Percentiles rank a stretch among this genome's conserved stretches.
Conservation (phyloP, 2,329 filamentous ascomycete species). For the Diaporthe sp. region DNA sequence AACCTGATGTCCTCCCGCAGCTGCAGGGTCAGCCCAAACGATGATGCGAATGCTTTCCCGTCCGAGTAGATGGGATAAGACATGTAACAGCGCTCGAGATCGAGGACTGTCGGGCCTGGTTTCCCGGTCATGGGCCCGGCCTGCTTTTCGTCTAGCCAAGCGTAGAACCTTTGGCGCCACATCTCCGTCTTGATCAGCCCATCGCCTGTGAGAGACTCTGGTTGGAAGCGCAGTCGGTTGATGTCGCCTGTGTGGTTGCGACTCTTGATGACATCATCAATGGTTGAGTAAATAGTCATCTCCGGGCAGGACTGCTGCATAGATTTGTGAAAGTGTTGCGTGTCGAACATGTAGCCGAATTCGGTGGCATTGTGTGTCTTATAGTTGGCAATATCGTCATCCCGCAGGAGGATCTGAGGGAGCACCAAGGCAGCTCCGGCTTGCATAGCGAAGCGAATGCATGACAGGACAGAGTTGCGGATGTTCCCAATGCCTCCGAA, state of each 20-base stretch:
- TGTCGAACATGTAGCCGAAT: slow-evolving; percentile 35
- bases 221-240: slow-evolving; percentile 7
- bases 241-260: neutral
- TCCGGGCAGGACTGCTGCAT: slow-evolving; percentile 32
- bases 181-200: neutral
- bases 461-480: slow-evolving; percentile 30
- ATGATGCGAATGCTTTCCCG: slow-evolving; percentile 44
- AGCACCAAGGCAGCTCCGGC: slow-evolving; percentile 29
- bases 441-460: slow-evolving; percentile 30
- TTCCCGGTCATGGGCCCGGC: neutral
- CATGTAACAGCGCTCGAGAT: slow-evolving; percentile 34
- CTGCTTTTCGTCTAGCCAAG: slow-evolving; percentile 15
- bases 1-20: slow-evolving; percentile 50
- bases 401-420: slow-evolving; percentile 27
- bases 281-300: slow-evolving; percentile 27
- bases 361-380: slow-evolving; percentile 30
- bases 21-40: slow-evolving; percentile 52
- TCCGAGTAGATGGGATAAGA: slow-evolving; percentile 31
- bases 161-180: slow-evolving; percentile 25
- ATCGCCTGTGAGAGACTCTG: slow-evolving; percentile 30
- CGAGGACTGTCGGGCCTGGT: slow-evolving; percentile 1
- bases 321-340: slow-evolving; percentile 21
- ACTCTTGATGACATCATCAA: neutral
- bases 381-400: slow-evolving; percentile 16
- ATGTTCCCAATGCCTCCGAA: slow-evolving; percentile 34